Conservation (phyloP, 345 rosid species). For the Draba incana region DNA sequence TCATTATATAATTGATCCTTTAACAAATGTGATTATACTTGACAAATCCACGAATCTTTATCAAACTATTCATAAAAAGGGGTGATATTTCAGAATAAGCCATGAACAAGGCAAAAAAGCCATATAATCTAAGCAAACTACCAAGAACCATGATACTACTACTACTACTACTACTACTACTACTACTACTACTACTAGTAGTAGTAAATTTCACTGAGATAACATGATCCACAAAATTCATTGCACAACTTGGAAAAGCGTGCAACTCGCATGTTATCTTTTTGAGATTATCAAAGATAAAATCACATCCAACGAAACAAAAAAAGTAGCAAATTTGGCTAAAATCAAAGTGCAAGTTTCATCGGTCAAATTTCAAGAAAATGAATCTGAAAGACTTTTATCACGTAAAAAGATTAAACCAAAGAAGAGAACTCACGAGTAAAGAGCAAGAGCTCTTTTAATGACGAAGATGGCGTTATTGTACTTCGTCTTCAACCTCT, state of each 20-base stretch:
- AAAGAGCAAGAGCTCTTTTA: slow-evolving; percentile 82
- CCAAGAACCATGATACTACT: neutral
- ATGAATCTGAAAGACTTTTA: slow-evolving; percentile 10
- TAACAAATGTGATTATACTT: slow-evolving; percentile 1
- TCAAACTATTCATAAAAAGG: neutral
- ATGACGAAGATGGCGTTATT: slow-evolving; percentile 89
- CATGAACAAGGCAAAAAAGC: neutral
- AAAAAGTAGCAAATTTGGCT: no score
- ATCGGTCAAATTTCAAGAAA: neutral
- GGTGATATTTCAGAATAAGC: no score
- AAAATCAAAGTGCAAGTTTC: neutral
- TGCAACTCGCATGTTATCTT: neutral
- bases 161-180: no score
- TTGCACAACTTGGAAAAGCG: neutral
- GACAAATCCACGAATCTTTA: slow-evolving; percentile 4
- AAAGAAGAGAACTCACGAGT: slow-evolving; percentile 63
- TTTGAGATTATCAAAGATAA: slow-evolving; percentile 2
- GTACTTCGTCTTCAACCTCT: slow-evolving; percentile 90
- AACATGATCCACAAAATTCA: neutral
- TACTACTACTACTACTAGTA: no score
- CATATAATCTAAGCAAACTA: neutral
- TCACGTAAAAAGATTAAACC: no score
- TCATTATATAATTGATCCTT: neutral
- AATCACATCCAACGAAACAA: neutral
- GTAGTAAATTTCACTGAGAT: neutral